Evolutionary conservation across 2,329 filamentous ascomycete genomes (phyloP).

Genomic region (Cryphonectria nitschkei): DNA sequence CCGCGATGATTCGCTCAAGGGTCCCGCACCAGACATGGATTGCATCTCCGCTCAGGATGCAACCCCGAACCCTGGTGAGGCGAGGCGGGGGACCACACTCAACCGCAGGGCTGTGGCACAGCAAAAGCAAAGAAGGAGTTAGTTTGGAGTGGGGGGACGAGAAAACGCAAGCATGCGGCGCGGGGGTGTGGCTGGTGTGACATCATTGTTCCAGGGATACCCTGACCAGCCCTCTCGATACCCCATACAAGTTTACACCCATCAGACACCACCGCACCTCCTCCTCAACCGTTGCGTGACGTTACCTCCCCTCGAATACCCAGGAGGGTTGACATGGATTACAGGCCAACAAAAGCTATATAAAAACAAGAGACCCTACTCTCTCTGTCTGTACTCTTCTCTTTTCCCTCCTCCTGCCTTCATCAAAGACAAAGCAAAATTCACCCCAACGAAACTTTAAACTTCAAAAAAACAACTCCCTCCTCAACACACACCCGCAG

Average conservation of each 20-base stretch:
- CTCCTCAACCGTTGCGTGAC: neutral
- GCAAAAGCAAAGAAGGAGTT: neutral
- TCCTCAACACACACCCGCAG: neutral
- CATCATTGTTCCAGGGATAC: constrained; percentile 15
- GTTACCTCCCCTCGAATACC: neutral
- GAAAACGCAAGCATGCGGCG: neutral
- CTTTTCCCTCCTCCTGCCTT: neutral
- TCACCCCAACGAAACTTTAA: neutral
- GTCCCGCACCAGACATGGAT: neutral
- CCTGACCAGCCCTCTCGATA: neutral
- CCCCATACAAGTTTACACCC: neutral
- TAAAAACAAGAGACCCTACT: neutral
- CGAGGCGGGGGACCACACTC: neutral
- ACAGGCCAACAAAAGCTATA: neutral
- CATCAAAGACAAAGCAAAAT: neutral
- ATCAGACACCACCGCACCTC: neutral
- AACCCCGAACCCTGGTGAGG: neutral
- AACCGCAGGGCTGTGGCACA: constrained; percentile 5
- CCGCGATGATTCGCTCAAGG: neutral
- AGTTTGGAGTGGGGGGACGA: too few relatives aligned
- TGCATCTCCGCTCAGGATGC: neutral
- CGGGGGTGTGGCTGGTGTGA: constrained; percentile 18
- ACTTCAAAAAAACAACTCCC: neutral
- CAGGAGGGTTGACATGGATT: neutral
- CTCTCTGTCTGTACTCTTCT: too few relatives aligned